Conservation (phyloP, 2,329 filamentous ascomycete species). For the Pezicula neosporulosa region DNA sequence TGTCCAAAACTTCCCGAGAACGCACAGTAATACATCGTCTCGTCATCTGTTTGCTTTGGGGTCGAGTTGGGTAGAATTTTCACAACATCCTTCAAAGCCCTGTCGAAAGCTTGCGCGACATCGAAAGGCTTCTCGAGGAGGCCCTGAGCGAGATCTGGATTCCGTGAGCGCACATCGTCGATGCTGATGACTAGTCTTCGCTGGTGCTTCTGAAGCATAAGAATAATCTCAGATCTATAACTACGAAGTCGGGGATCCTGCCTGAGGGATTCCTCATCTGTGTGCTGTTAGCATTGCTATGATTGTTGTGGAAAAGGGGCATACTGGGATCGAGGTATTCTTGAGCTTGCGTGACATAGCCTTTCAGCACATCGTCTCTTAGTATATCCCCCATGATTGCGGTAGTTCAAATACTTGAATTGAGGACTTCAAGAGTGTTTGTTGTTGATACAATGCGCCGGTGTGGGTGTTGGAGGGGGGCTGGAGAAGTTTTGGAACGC, state of each 20-base stretch:
- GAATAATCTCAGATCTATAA: conserved; percentile 85
- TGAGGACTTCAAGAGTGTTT: too few relatives aligned
- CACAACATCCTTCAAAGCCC: conserved; percentile 85
- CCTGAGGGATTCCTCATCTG: conserved; percentile 29
- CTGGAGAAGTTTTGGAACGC: too few relatives aligned
- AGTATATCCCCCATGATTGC: not conserved
- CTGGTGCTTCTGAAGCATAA: conserved; percentile 68
- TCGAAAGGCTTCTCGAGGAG: conserved; percentile 86
- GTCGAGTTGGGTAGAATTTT: conserved; percentile 73
- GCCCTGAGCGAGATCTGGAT: conserved; percentile 71
- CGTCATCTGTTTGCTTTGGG: conserved; percentile 70
- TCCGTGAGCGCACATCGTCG: conserved; percentile 89
- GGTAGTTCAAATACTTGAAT: too few relatives aligned
- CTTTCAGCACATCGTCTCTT: not conserved
- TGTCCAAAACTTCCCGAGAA: conserved; percentile 95
- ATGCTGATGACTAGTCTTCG: conserved; percentile 70
- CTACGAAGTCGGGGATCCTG: conserved; percentile 55
- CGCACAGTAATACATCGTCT: conserved; percentile 93
- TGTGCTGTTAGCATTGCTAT: not conserved
- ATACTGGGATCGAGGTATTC: conserved; percentile 90
- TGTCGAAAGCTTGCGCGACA: conserved; percentile 82
- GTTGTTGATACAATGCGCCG: too few relatives aligned
- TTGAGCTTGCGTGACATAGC: conserved; percentile 64
- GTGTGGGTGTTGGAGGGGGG: too few relatives aligned
- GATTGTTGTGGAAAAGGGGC: conserved; percentile 25